A percentile compares a stretch with the other conserved stretches of the same genome.
These are phyloP conservation scores for Penicillium concentricum DNA, from an alignment of 2,329 filamentous ascomycete species.

Conservation along the genomic window DNA sequence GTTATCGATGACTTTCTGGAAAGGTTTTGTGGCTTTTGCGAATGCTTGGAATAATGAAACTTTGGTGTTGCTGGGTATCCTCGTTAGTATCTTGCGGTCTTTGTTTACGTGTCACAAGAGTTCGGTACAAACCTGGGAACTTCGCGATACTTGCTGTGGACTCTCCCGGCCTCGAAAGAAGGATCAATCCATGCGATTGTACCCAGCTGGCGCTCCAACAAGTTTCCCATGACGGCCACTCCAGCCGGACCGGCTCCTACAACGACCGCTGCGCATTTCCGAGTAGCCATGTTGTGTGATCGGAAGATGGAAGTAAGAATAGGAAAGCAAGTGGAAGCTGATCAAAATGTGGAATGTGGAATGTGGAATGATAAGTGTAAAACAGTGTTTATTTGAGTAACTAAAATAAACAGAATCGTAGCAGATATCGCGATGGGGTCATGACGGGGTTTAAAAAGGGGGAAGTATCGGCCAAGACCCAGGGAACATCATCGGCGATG, in stretches of 20 bases:
- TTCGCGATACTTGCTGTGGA: conserved; percentile 58
- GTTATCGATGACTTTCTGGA: conserved; percentile 51
- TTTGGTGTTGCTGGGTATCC: conserved; percentile 56
- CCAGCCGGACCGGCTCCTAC: conserved; percentile 61
- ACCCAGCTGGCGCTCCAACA: conserved; percentile 55
- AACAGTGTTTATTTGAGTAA: conserved; percentile 14
- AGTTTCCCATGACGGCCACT: conserved; percentile 60
- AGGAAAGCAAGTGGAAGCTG: neutral
- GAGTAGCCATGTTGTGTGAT: conserved; percentile 25
- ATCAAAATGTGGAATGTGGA: neutral
- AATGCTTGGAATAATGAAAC: conserved; percentile 60
- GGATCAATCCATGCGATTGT: conserved; percentile 62
- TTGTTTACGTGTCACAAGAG: neutral
- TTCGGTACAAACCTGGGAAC: conserved; percentile 51
- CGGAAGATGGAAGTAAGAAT: neutral
- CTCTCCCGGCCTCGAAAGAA: conserved; percentile 53
- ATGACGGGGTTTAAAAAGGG: conserved; percentile 10
- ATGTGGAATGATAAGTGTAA: neutral
- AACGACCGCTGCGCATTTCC: conserved; percentile 55
- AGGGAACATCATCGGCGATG: conserved; percentile 6
- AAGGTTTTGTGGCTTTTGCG: conserved; percentile 54
- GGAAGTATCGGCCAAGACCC: conserved; percentile 13
- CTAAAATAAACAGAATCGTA: conserved; percentile 17
- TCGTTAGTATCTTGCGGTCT: neutral
- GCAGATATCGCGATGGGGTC: conserved; percentile 1